These are phyloP conservation scores for Kluyveromyces aestuarii DNA, from an alignment of 805 yeast species.

Conservation along the genomic window DNA sequence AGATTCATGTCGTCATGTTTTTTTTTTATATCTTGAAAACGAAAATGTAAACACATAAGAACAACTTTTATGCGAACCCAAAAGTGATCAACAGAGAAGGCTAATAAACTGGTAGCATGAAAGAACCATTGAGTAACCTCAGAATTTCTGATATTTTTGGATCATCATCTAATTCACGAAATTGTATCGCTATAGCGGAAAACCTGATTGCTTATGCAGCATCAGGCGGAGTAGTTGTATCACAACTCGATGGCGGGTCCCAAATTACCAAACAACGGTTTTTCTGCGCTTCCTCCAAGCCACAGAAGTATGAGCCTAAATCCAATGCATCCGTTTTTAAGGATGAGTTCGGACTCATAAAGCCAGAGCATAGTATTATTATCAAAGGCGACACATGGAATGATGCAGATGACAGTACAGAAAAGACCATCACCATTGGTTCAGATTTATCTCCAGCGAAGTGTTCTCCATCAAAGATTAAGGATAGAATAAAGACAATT, in stretches of 20 bases:
- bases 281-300: constrained; percentile 38
- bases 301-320: constrained; percentile 6
- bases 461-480: constrained; percentile 12
- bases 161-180: constrained; percentile 36
- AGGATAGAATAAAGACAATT: constrained; percentile 40
- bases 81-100: background rate
- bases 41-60: background rate
- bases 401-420: constrained; percentile 8
- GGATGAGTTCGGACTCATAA: constrained; percentile 3
- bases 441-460: constrained; percentile 6
- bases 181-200: constrained; percentile 34
- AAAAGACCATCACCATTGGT: constrained; percentile 4
- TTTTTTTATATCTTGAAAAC: background rate
- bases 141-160: constrained; percentile 30
- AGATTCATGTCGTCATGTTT: no score
- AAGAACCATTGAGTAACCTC: constrained; percentile 1
- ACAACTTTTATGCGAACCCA: no score
- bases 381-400: constrained; percentile 1
- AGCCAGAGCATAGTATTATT: constrained; percentile 2
- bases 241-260: constrained; percentile 22
- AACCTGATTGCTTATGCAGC: constrained; percentile 44
- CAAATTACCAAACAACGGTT: constrained; percentile 34
- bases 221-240: constrained; percentile 52
- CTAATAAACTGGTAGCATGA: background rate
- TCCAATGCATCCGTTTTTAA: background rate